These are phyloP conservation scores for Lophium mytilinum DNA, from an alignment of 495 filamentous ascomycete species.

Conservation along the genomic window DNA sequence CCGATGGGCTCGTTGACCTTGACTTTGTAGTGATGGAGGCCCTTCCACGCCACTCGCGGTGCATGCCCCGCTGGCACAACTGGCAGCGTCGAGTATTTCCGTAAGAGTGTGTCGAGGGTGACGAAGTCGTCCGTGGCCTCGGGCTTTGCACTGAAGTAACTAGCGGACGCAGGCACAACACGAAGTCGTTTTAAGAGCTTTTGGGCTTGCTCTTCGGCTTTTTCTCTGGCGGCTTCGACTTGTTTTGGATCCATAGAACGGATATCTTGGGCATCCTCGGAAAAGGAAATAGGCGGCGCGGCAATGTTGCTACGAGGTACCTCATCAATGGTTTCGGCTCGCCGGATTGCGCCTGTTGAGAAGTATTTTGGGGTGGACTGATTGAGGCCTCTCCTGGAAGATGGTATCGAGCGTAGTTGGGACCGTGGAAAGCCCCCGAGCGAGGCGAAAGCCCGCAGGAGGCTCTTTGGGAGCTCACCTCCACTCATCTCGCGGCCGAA, in stretches of 20 bases:
- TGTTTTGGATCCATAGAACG: conserved; percentile 23
- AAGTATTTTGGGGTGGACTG: conserved; percentile 8
- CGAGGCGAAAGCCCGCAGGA: conserved; percentile 5
- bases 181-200: conserved; percentile 47
- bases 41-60: conserved; percentile 78
- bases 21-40: conserved; percentile 63
- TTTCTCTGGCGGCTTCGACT: conserved; percentile 34
- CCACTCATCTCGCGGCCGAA: conserved; percentile 4
- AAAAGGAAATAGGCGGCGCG: conserved; percentile 17
- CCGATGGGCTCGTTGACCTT: conserved; percentile 69
- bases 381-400: not conserved
- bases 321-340: conserved; percentile 11
- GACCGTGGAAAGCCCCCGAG: conserved; percentile 7
- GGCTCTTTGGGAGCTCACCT: conserved; percentile 11
- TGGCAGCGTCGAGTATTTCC: conserved; percentile 64
- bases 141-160: conserved; percentile 85
- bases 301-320: conserved; percentile 10
- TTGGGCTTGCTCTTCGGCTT: conserved; percentile 11
- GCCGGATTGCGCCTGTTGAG: conserved; percentile 9
- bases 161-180: conserved; percentile 72
- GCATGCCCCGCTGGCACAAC: conserved; percentile 52
- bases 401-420: conserved; percentile 9
- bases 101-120: conserved; percentile 57
- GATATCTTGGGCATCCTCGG: not conserved
- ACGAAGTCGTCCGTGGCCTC: conserved; percentile 81